Base-by-base conservation (phyloP, 352 stramenopile species). In the Peronospora belbahrii region DNA sequence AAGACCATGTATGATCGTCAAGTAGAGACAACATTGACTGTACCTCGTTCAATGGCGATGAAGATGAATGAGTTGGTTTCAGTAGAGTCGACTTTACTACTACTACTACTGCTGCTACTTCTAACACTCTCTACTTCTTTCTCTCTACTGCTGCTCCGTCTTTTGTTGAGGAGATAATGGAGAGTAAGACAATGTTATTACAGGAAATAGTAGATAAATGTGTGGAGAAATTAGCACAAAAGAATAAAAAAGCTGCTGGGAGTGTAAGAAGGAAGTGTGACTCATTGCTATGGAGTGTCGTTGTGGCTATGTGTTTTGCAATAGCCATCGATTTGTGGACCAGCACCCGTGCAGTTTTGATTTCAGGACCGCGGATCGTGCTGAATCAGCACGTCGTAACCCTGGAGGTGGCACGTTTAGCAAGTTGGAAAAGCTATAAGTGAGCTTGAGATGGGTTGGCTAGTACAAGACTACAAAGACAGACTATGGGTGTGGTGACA, bases 231-330 rank as follows among this genome's bases (percentile, higher is more conserved):
- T 51, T 59, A 17, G 65, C 88, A 35, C 86, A 96, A 71, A 95
- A 88, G 65, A 95, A 95, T 65, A 83, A 87, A 49, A 91, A 89
- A 53, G 82, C 19, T 96, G 86, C 72, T 95, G 82, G 70, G 74
- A 88, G 47, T 96, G 86, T 73, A 90, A 86, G 65, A 95, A 95
- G 67, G 95, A 95, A 62, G 77, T 95, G 14, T 83, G 86, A 0
- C 67, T 95, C 5, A 92, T 81, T 15, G 86, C 83, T 15, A 88
- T 95, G 45, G 80, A 92, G 56, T 96, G 86, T 60, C 77, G 80
- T 35, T 96, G 86, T 48, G 82, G 82, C 45, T 94, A 80, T 48
- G 71, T 95, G 17, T 95, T 88, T 54, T 96, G 86, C 65, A 83
- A 64, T 50, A 63, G 50, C 31, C 86, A 96, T 62, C 79, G 85